Evolutionary conservation across 108 stramenopile species (phyloP), one percentile per base, ranked within the genome.

Genomic region (Ochromonas danica): DNA sequence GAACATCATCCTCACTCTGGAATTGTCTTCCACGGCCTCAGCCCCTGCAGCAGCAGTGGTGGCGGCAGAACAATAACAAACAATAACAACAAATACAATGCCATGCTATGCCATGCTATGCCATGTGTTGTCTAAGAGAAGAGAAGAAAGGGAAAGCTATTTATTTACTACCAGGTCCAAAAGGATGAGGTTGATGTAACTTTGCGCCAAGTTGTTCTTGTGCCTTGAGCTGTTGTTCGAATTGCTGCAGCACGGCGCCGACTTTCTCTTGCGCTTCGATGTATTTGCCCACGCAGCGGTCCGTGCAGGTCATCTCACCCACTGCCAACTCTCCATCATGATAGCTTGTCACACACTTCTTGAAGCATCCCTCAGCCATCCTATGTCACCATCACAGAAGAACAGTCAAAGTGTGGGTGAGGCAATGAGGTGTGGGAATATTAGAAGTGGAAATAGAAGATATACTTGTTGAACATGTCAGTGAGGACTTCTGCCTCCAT

Each of bases 401-500:
- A 61, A 0, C 40, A 77, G 0, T 0, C 33, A 77, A 77, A 70
- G 14, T 0, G 14, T 70, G 67, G 14, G 0, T 22, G n/a, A 70
- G n/a, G 38, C 67, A 70, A 40, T 70, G n/a, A 40, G 14, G 14
- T 14, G 39, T 70, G 22, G 0, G 25, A 43, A 17, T 25, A 33
- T 25, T 31, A 38, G 6, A 14, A 51, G 22, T 51, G 22, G 22
- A 6, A 51, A 51, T 22, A 51, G 6, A 51, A 51, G 45, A 14
- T 51, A 51, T 51, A 51, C 78, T 40, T 95, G 87, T 94, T 93
- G 81, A 96, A 97, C 2, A 97, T 84, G 83, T 94, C 91, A 57
- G 94, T 94, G 83, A 94, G 94, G 93, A 95, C 94, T 90, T 97
- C 96, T 89, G 95, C 92, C 88, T 97, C 95, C 39, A 93, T 92